These are phyloP conservation scores for Apium graveolens DNA, from an alignment of 129 eudicot species.

Conservation along the genomic window DNA sequence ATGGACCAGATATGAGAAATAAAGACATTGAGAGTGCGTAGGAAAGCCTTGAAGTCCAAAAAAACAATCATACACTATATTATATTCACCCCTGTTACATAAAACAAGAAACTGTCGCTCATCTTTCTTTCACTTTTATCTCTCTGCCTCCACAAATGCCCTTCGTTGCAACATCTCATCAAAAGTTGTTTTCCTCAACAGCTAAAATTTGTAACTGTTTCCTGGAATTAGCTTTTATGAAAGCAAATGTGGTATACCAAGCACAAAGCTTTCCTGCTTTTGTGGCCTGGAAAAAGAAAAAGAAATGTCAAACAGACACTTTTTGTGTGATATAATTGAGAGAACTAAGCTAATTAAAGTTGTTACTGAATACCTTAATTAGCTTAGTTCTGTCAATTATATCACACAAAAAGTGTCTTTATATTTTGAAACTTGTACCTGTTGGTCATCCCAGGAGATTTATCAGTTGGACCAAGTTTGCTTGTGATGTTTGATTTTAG, in stretches of 20 bases:
- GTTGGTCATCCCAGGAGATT: conserved; percentile 13
- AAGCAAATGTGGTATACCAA: neutral
- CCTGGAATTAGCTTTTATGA: neutral
- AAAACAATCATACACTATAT: no score
- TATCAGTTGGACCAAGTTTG: conserved; percentile 23
- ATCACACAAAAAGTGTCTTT: conserved; percentile 3
- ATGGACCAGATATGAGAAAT: neutral
- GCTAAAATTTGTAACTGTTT: neutral
- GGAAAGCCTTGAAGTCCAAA: no score
- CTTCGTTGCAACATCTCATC: conserved; percentile 41
- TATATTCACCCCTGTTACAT: neutral
- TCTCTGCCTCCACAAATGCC: conserved; percentile 28
- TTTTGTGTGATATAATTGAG: conserved; percentile 17
- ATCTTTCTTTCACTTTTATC: neutral
- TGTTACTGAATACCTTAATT: no score
- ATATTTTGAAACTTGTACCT: conserved; percentile 15
- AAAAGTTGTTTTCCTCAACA: conserved; percentile 10
- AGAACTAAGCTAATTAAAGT: conserved; percentile 21
- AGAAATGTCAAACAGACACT: conserved; percentile 8
- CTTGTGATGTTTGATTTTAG: conserved; percentile 19
- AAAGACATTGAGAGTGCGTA: neutral
- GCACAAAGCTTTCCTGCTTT: neutral
- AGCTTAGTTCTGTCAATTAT: no score
- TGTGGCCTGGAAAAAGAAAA: conserved; percentile 15
- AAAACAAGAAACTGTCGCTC: conserved; percentile 20